Base-by-base conservation (phyloP, 148 eudicot genomes). In the Cornus florida region DNA sequence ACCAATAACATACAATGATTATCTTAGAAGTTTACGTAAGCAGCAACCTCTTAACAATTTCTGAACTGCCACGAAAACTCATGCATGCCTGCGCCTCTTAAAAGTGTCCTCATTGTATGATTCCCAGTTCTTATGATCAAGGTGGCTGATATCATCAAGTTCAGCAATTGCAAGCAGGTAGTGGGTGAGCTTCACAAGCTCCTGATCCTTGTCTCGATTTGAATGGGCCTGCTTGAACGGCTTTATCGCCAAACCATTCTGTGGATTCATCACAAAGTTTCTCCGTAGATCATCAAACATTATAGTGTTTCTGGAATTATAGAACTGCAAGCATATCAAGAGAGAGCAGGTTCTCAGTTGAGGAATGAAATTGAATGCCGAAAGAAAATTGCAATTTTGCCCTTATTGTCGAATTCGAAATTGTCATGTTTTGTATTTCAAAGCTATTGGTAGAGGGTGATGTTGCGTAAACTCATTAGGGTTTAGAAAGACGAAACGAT, bases 201-300 rank as follows among this genome's bases (percentile, higher is more conserved):
- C 99, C 75, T 81, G 89, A 83, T 93, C 99, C 77, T 77, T 91
- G 50, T 81, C 86, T 31, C 99, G 89, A 56, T 90, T 96, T 35
- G 89, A 83, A 82, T 92, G 99, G 50, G 97, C 97, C 89, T 90
- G 93, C 84, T 90, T 91, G 87, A 96, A 96, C 8, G 99, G 99
- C 79, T 83, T 92, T 73, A 96, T 96, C 0, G 89, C 80, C 88
- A 96, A 81, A 57, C 99, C 99, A 43, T 96, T 96, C 82, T 90
- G 98, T 23, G 99, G 99, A 83, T 96, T 96, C 99, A 96, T 96
- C 82, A 93, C 98, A 62, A 93, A 96, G 72, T 93, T 96, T 79
- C 99, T 88, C 73, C 91, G 80, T 67, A 96, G 86, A 85, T 96
- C 99, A 72, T 93, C 99, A 73, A 96, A 96, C 99, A 96, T 96